Evolutionary conservation across 495 filamentous ascomycete genomes (phyloP).

Genomic region (Clavariopsis aquatica): DNA sequence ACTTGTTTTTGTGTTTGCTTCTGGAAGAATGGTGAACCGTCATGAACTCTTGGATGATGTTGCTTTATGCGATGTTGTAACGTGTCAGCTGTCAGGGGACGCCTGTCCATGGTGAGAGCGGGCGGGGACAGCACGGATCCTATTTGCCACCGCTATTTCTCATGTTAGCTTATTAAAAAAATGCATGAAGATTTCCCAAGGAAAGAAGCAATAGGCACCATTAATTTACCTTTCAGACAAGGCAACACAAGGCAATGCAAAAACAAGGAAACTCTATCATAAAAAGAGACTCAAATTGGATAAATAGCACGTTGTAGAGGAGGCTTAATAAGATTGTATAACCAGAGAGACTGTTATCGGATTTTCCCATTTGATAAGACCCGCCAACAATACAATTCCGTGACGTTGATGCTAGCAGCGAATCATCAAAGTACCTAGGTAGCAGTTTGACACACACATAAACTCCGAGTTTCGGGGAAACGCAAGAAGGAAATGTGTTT

Average conservation of each 20-base stretch:
- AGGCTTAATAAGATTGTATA: background rate
- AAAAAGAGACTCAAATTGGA: conserved; percentile 34
- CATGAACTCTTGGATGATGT: background rate
- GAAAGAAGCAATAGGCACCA: background rate
- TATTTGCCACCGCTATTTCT: background rate
- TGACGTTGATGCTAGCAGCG: conserved; percentile 10
- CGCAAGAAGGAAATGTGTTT: conserved; percentile 19
- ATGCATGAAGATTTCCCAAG: background rate
- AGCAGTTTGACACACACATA: conserved; percentile 11
- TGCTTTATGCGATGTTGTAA: background rate
- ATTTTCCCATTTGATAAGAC: conserved; percentile 6
- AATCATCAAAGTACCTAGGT: background rate
- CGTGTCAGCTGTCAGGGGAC: background rate
- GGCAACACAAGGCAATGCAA: too few relatives aligned
- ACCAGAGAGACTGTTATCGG: conserved; percentile 26
- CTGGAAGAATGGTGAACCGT: too few relatives aligned
- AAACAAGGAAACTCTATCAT: background rate
- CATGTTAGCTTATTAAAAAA: background rate
- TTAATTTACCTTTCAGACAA: too few relatives aligned
- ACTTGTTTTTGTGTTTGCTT: too few relatives aligned
- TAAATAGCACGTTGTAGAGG: conserved; percentile 9
- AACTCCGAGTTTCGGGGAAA: conserved; percentile 6
- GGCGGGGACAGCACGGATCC: background rate
- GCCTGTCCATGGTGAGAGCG: background rate
- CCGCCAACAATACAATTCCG: conserved; percentile 21